Evolutionary conservation across 139 green algal species (phyloP).

Genomic region (Limnomonas spitsbergensis): DNA sequence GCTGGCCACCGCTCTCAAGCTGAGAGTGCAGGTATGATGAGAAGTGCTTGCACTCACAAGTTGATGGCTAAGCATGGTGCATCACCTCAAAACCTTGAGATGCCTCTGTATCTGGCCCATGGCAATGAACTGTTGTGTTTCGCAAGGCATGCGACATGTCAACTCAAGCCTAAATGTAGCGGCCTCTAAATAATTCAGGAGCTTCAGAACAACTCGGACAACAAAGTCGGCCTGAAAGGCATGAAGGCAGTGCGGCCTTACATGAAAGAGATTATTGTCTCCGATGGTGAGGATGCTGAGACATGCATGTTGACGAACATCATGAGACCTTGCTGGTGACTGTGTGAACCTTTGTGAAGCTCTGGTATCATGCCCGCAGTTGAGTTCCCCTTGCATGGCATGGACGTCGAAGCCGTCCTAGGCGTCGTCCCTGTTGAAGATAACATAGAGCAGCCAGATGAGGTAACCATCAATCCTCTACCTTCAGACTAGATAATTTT

Average conservation of each 20-base stretch:
- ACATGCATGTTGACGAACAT: too few species aligned
- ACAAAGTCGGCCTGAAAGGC: slow-evolving; percentile 18
- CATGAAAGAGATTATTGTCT: slow-evolving; percentile 55
- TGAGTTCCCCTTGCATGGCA: slow-evolving; percentile 2
- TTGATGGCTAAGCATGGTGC: too few species aligned
- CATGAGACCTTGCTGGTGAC: too few species aligned
- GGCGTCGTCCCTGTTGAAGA: slow-evolving; percentile 21
- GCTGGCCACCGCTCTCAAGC: slow-evolving; percentile 44
- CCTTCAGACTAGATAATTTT: too few species aligned
- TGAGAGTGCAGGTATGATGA: slow-evolving; percentile 53
- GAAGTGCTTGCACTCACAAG: too few species aligned
- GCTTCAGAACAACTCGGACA: slow-evolving; percentile 10
- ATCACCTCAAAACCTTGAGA: too few species aligned
- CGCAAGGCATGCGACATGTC: too few species aligned
- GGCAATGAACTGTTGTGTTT: too few species aligned
- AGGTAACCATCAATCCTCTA: slow-evolving; percentile 3
- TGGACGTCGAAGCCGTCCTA: slow-evolving; percentile 22
- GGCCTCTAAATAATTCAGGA: too few species aligned
- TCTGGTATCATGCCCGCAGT: neutral
- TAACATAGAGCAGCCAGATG: neutral
- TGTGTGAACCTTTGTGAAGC: neutral
- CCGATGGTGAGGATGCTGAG: slow-evolving; percentile 33
- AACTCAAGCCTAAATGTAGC: too few species aligned
- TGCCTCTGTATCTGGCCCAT: too few species aligned
- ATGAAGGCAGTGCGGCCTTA: slow-evolving; percentile 54